Evolutionary conservation across 2,329 filamentous ascomycete genomes (phyloP).

Genomic region (Hypoxylon sp.): DNA sequence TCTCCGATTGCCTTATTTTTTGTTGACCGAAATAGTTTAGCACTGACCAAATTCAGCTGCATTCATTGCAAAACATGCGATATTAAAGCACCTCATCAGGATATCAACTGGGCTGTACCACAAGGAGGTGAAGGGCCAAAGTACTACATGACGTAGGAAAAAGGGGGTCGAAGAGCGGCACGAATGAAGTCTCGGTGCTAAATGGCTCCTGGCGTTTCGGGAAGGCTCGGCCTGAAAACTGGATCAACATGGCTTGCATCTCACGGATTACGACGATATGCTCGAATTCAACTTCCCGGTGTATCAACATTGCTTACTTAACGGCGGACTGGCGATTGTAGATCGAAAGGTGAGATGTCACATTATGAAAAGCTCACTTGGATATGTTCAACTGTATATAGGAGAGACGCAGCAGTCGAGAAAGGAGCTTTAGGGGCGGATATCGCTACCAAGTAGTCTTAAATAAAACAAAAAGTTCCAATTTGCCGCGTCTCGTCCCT

Average conservation of each 20-base stretch:
- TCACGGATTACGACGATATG: conserved; percentile 28
- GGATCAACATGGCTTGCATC: neutral
- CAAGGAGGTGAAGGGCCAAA: conserved; percentile 87
- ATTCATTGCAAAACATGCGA: conserved; percentile 99
- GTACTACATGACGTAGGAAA: conserved; percentile 79
- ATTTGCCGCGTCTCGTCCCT: neutral
- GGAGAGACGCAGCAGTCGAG: neutral
- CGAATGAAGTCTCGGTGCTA: neutral
- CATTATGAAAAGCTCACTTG: conserved; percentile 5
- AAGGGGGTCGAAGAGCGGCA: neutral
- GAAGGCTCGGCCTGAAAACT: conserved; percentile 1
- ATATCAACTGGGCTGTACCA: conserved; percentile 97
- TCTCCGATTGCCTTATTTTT: neutral
- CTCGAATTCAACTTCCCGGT: conserved; percentile 43
- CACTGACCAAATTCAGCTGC: conserved; percentile 73
- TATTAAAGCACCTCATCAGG: conserved; percentile 96
- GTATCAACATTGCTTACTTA: conserved; percentile 32
- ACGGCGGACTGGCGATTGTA: neutral
- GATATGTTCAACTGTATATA: conserved; percentile 35
- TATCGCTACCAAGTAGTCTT: neutral
- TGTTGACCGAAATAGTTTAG: neutral
- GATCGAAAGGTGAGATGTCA: neutral
- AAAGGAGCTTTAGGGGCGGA: neutral
- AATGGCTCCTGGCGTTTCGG: conserved; percentile 16
- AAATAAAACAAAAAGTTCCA: neutral